phyloP scores from a whole-genome alignment of 345 rosid genomes.

The Nasturtium officinale region DNA sequence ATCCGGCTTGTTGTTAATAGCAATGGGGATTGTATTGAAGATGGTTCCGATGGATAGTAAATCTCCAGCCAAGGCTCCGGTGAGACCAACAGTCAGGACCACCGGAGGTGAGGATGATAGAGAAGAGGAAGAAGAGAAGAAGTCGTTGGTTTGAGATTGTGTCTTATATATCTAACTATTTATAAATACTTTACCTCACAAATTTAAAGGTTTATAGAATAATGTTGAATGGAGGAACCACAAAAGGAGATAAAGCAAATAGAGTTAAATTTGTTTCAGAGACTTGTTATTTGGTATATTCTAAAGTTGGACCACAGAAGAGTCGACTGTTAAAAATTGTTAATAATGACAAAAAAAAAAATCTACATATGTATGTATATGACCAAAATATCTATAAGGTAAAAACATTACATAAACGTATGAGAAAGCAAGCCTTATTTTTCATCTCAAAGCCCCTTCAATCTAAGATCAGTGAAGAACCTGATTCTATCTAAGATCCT shows the following conservation, averaged over 20 bases:
- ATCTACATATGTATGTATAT: too few relatives aligned
- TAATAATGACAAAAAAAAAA: too few relatives aligned
- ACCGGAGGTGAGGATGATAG: constrained; percentile 23
- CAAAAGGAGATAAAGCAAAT: not conserved
- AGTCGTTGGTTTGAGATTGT: constrained; percentile 54
- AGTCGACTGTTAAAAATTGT: not conserved
- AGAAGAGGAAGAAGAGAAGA: constrained; percentile 57
- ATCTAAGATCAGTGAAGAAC: constrained; percentile 46
- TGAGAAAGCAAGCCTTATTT: not conserved
- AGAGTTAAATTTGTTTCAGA: constrained; percentile 18
- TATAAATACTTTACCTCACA: constrained; percentile 4
- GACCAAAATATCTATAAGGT: not conserved
- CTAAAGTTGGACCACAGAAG: not conserved
- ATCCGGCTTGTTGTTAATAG: constrained; percentile 67
- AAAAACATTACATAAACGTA: not conserved
- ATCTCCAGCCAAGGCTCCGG: constrained; percentile 34
- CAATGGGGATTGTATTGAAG: constrained; percentile 77
- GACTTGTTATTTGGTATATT: constrained; percentile 4
- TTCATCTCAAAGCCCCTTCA: not conserved
- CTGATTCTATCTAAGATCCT: constrained; percentile 40
- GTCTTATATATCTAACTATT: not conserved
- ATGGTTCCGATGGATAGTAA: constrained; percentile 51
- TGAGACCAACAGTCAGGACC: constrained; percentile 22
- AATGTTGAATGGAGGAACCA: constrained; percentile 7
- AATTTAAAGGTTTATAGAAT: constrained; percentile 28